Evolutionary conservation across 2,329 filamentous ascomycete genomes (phyloP), one percentile per base, ranked within the genome.

Genomic region (Pseudodiploospora longispora): DNA sequence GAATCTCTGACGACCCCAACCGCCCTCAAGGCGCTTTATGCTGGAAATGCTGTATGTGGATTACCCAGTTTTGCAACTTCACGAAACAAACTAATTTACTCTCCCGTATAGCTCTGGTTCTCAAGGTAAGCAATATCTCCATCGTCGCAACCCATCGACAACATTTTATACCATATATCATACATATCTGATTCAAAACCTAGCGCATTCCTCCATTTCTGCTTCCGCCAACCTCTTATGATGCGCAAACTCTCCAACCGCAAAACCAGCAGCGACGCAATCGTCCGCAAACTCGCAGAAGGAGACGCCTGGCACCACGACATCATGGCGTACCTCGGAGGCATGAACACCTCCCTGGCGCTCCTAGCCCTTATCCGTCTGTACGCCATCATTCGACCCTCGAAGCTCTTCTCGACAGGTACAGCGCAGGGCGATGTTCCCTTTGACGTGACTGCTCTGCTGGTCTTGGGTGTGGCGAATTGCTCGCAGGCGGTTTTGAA

Each of bases 301-400:
- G 54, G 55, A 6, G 55, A 56, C 41, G 32, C 27, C 10, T 57
- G 52, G 54, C 55, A 57, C 46, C 52, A 55, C 44, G 55, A 57
- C 43, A 49, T 54, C 32, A 47, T 57, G 50, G 41, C 50, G 6
- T 57, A 55, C 39, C 52, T 57, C 9, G 55, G 55, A 6, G 46
- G 36, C 29, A 52, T 57, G 45, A 55, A 56, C 48, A 48, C 47
- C 3, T 46, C 55, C 7, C 40, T 56, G 27, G 48, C 49, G 4
- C 30, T 51, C 9, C 48, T 57, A 31, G 52, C 55, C 5, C 10
- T 44, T 10, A 39, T 55, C 8, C 48, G 54, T 12, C 39, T 57
- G 5, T 53, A 52, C 42, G 44, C 49, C 12, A 30, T 48, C 9
- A 27, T 41, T 27, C 28, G 33, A 39, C 49, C 50, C 4, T 38